Percentiles rank a stretch among this genome's conserved stretches.
phyloP scores from a whole-genome alignment of 495 filamentous ascomycete genomes.

The Zalerion maritima region DNA sequence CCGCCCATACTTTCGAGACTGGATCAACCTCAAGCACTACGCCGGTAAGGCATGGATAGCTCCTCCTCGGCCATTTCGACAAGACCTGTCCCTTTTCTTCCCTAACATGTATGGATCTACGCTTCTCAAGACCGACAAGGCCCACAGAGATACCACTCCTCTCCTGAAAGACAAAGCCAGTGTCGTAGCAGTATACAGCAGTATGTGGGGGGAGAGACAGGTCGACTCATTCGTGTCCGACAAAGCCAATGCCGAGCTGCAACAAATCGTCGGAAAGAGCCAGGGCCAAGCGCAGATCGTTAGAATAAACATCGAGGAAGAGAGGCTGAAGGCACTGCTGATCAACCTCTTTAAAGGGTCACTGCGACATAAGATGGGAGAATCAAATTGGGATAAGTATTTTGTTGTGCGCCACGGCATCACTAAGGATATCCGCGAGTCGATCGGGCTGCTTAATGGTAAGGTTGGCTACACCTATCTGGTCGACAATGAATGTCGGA shows the following conservation, averaged over 20 bases:
- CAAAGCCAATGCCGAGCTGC: constrained; percentile 50
- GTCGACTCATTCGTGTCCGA: constrained; percentile 50
- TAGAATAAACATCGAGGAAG: constrained; percentile 78
- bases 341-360: constrained; percentile 52
- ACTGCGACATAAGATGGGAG: constrained; percentile 39
- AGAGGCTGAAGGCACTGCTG: constrained; percentile 57
- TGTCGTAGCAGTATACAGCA: constrained; percentile 67
- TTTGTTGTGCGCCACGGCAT: constrained; percentile 75
- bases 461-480: constrained; percentile 94
- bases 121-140: constrained; percentile 31
- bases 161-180: constrained; percentile 55
- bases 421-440: constrained; percentile 54
- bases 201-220: constrained; percentile 74
- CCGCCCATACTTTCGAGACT: constrained; percentile 88
- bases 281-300: constrained; percentile 49
- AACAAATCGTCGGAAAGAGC: constrained; percentile 31
- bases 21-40: constrained; percentile 63
- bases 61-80: constrained; percentile 58
- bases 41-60: constrained; percentile 82
- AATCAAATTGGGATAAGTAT: constrained; percentile 54
- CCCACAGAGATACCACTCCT: constrained; percentile 50
- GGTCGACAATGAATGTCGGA: constrained; percentile 71
- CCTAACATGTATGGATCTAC: constrained; percentile 79
- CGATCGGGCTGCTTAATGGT: constrained; percentile 68
- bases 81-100: constrained; percentile 71